These are phyloP conservation scores for Psidium friedrichsthalianum DNA, from an alignment of 345 rosid genomes.

Conservation along the genomic window DNA sequence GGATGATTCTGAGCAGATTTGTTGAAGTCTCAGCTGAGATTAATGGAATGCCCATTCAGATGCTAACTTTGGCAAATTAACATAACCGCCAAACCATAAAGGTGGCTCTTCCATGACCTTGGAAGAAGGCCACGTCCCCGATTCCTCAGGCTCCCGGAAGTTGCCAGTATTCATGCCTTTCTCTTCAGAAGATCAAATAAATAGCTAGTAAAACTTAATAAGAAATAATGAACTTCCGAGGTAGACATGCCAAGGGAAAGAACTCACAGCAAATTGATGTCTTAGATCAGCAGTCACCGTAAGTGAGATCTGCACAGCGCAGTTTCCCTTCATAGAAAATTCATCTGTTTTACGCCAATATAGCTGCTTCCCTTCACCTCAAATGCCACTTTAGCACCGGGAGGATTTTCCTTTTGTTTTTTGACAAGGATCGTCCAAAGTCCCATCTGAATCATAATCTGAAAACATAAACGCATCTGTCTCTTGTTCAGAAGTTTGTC, in stretches of 20 bases:
- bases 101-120: neutral
- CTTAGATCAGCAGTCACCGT: neutral
- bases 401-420: neutral
- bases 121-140: neutral
- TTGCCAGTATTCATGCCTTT: neutral
- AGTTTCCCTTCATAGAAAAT: neutral
- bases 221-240: neutral
- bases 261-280: neutral
- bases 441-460: conserved; percentile 18
- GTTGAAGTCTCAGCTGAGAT: neutral
- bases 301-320: neutral
- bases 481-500: conserved; percentile 18
- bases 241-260: neutral
- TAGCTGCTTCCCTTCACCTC: neutral
- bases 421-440: neutral
- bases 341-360: neutral
- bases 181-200: neutral
- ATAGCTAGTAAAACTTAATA: neutral
- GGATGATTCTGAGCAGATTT: neutral
- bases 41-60: neutral
- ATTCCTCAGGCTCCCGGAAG: neutral
- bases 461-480: conserved; percentile 12
- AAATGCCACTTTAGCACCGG: neutral
- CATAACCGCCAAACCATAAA: neutral
- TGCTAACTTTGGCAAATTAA: neutral